Evolutionary conservation across 2,329 filamentous ascomycete species (phyloP).

Genomic region (Ophiosphaerella herpotricha): DNA sequence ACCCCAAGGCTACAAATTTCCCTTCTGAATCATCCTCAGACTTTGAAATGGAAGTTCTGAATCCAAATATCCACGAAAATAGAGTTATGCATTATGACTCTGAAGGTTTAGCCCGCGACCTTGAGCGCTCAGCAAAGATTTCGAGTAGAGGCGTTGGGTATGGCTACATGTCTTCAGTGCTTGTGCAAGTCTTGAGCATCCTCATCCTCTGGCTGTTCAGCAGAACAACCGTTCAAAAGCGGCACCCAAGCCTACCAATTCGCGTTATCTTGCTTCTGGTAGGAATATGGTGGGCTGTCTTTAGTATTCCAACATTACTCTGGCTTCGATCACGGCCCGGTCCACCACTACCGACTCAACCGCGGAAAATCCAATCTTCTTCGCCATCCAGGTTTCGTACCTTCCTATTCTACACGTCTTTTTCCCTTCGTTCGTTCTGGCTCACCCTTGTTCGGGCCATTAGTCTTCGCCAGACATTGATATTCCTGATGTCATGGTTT

Average conservation of each 20-base stretch:
- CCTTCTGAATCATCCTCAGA: slow-evolving; percentile 19
- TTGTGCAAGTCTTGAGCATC: slow-evolving; percentile 79
- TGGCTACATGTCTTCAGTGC: slow-evolving; percentile 81
- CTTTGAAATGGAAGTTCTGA: slow-evolving; percentile 35
- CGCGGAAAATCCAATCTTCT: slow-evolving; percentile 17
- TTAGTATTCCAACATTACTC: slow-evolving; percentile 80
- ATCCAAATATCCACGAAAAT: slow-evolving; percentile 10
- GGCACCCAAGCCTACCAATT: slow-evolving; percentile 78
- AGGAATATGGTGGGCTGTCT: slow-evolving; percentile 85
- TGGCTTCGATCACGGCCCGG: slow-evolving; percentile 86
- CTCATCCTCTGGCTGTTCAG: slow-evolving; percentile 66
- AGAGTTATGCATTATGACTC: slow-evolving; percentile 10
- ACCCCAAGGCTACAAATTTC: slow-evolving; percentile 7
- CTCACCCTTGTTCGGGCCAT: slow-evolving; percentile 74
- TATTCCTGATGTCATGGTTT: slow-evolving; percentile 87
- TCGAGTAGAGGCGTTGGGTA: slow-evolving; percentile 89
- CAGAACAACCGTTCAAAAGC: slow-evolving; percentile 53
- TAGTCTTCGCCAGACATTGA: slow-evolving; percentile 69
- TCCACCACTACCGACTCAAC: slow-evolving; percentile 64
- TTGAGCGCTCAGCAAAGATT: slow-evolving; percentile 80
- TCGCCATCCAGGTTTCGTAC: slow-evolving; percentile 21
- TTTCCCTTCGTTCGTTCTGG: slow-evolving; percentile 82
- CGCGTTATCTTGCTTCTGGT: slow-evolving; percentile 81
- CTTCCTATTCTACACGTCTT: slow-evolving; percentile 71
- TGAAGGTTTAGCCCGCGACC: slow-evolving; percentile 61